phyloP scores from a whole-genome alignment of 1,284 basidiomycete genomes.

The Cryptococcus sp. region DNA sequence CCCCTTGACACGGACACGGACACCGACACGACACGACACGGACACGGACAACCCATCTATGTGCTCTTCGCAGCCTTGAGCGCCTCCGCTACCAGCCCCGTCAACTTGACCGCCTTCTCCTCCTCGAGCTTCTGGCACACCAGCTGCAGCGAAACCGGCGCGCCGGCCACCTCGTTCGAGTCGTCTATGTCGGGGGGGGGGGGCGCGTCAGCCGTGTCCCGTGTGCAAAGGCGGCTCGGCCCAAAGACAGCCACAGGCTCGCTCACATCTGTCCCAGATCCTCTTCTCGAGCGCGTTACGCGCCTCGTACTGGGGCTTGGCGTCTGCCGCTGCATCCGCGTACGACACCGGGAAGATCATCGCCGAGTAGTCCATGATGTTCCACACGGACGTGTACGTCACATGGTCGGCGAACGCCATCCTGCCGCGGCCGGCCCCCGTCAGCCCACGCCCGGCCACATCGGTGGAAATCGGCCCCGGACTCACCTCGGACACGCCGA shows the following conservation, averaged over 20 bases:
- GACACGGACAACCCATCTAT: too few species aligned
- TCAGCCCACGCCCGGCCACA: not conserved
- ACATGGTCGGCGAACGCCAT: slow-evolving; percentile 29
- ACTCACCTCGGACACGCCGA: slow-evolving; percentile 28
- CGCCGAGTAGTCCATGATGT: slow-evolving; percentile 38
- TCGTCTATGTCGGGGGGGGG: slow-evolving; percentile 53
- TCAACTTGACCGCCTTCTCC: slow-evolving; percentile 39
- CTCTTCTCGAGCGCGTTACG: slow-evolving; percentile 54
- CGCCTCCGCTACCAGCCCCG: slow-evolving; percentile 49
- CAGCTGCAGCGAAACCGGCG: slow-evolving; percentile 67
- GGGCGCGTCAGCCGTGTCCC: not conserved
- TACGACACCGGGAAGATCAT: slow-evolving; percentile 65
- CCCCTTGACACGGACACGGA: too few species aligned
- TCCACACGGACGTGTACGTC: slow-evolving; percentile 41
- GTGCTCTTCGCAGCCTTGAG: slow-evolving; percentile 26
- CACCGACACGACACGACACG: too few species aligned
- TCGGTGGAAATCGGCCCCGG: slow-evolving; percentile 3
- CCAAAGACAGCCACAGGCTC: too few species aligned
- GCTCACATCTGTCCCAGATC: slow-evolving; percentile 60
- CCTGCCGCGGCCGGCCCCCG: not conserved
- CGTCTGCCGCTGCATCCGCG: slow-evolving; percentile 54
- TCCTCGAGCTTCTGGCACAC: slow-evolving; percentile 64
- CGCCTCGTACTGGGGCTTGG: slow-evolving; percentile 53
- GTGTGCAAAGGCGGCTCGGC: not conserved
- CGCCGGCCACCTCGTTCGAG: slow-evolving; percentile 58